Conservation (phyloP, 163 green algal genomes). For the Prototheca wickerhamii region DNA sequence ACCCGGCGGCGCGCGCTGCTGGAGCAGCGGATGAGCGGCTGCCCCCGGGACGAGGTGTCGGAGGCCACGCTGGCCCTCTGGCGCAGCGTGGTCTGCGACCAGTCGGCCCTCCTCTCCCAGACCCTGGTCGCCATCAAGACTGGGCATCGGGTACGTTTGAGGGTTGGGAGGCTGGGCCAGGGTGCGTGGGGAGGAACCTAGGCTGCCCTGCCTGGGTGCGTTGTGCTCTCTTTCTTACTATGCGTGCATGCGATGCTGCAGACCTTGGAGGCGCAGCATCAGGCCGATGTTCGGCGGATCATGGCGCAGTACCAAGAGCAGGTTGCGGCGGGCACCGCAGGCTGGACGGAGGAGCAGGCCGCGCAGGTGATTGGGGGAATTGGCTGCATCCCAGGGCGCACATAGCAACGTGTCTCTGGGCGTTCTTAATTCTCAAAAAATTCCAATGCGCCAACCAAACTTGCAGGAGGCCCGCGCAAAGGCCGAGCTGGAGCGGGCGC, state of each 20-base stretch:
- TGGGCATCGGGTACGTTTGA: slow-evolving; percentile 1
- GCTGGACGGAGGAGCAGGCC: not conserved
- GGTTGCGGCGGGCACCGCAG: slow-evolving; percentile 14
- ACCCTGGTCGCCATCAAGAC: slow-evolving; percentile 12
- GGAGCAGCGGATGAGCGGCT: slow-evolving; percentile 2
- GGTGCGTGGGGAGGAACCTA: too few relatives aligned
- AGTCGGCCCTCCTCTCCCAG: slow-evolving; percentile 12
- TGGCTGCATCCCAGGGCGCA: not conserved
- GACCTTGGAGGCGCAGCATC: slow-evolving; percentile 14
- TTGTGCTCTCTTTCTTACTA: not conserved
- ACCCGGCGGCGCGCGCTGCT: slow-evolving; percentile 3
- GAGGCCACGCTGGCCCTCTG: not conserved
- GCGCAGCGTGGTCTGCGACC: slow-evolving; percentile 16
- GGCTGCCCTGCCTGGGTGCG: not conserved
- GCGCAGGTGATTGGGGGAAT: not conserved
- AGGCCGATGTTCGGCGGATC: slow-evolving; percentile 14
- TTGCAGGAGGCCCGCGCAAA: not conserved
- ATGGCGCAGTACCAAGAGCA: slow-evolving; percentile 19
- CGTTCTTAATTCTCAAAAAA: too few relatives aligned
- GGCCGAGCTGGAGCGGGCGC: not conserved
- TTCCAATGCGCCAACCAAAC: too few relatives aligned
- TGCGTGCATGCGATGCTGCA: not conserved
- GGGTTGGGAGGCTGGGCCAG: too few relatives aligned
- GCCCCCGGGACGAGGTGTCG: not conserved
- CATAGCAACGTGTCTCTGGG: too few relatives aligned